Evolutionary conservation across 164 flowering plant genomes (phyloP), one percentile per base, ranked within the genome.

Genomic region (Vitis amurensis): DNA sequence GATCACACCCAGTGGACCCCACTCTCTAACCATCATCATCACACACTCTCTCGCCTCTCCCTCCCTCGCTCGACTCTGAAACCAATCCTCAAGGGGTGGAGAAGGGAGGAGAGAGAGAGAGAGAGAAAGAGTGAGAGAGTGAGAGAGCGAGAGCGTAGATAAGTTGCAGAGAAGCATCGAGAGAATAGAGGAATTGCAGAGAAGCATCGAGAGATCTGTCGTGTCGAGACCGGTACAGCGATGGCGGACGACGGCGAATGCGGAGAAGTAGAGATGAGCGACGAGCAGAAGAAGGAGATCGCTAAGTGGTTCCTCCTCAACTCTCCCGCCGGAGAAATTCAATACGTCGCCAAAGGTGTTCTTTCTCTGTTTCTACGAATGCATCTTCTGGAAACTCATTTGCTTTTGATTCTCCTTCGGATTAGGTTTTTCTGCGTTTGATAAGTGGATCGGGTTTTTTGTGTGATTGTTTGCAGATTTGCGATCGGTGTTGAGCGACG

Each of bases 221-320:
- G 31, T 16, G 50, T 37, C 6, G 44, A 37, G 44, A 37, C 44
- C 44, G 44, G 44, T 37, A 37, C 44, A 60, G 48, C 31, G 62
- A 82, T 79, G 82, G 79, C 85, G 29, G 81, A 77, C 12, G 76
- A 67, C 55, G 78, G 71, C 47, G 67, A 64, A 55, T 50, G 48
- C 5, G 64, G 31, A 14, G 75, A 66, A 53, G 49, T 68, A 27
- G 81, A 77, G 75, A 74, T 82, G 2, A 77, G 77, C 71, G 74
- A 68, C 9, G 61, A 77, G 63, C 85, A 82, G 70, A 79, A 77
- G 78, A 73, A 61, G 19, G 83, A 91, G 73, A 90, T 95, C 76
- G 99, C 97, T 68, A 93, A 91, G 73, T 95, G 99, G 99, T 95
- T 95, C 76, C 95, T 95, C 73, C 84, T 86, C 68, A 88, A 95